A percentile compares a stretch with the other conserved stretches of the same genome.
Evolutionary conservation across 495 filamentous ascomycete species (phyloP).

Genomic region (Aspergillus baeticus): DNA sequence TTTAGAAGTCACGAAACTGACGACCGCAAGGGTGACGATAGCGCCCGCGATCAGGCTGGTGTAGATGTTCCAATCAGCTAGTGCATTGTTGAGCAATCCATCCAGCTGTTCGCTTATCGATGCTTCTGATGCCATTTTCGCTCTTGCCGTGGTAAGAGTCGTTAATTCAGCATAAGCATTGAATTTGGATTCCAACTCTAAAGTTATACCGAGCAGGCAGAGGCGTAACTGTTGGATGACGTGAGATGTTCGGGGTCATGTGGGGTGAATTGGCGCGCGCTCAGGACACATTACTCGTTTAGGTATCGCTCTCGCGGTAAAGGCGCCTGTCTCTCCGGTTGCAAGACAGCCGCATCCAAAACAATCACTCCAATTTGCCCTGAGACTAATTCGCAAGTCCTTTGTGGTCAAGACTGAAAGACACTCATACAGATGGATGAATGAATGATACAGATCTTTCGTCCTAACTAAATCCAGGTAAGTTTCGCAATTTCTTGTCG

Average conservation of each 20-base stretch:
- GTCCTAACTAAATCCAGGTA: constrained; percentile 13
- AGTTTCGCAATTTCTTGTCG: constrained; percentile 10
- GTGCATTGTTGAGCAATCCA: constrained; percentile 60
- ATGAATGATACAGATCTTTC: not conserved
- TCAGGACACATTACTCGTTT: constrained; percentile 3
- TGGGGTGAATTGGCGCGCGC: constrained; percentile 10
- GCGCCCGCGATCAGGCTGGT: constrained; percentile 61
- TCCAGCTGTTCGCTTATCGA: constrained; percentile 62
- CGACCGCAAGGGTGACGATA: constrained; percentile 61
- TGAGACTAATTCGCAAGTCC: not conserved
- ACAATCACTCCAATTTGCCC: constrained; percentile 11
- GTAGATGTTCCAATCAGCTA: constrained; percentile 78
- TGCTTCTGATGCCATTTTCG: constrained; percentile 48
- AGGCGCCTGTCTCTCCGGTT: constrained; percentile 20
- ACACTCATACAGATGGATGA: not conserved
- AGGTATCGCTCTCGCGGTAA: constrained; percentile 20
- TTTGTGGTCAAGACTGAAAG: not conserved
- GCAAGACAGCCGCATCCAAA: constrained; percentile 18
- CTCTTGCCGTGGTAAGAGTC: not conserved
- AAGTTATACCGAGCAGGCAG: not conserved
- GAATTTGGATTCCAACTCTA: not conserved
- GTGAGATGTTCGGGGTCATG: constrained; percentile 14
- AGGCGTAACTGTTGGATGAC: not conserved
- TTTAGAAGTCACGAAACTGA: constrained; percentile 56
- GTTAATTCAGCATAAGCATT: not conserved